Conservation (phyloP, 2,329 filamentous ascomycete genomes). For the Hymenoscyphus salicellus region DNA sequence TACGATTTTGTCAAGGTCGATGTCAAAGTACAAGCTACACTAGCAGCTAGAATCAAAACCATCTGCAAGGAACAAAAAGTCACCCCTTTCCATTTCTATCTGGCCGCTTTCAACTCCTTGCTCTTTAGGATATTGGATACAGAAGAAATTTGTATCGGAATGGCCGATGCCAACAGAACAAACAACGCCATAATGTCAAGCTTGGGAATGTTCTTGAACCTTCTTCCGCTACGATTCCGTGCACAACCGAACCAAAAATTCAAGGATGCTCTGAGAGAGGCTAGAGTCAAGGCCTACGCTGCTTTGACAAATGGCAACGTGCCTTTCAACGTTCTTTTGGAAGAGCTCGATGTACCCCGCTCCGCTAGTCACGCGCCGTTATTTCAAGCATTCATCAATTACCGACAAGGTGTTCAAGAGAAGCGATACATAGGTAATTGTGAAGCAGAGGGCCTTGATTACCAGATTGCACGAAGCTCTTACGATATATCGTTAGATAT, state of each 20-base stretch:
- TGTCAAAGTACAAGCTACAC: not conserved
- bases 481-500: slow-evolving; percentile 22
- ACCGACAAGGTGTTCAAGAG: slow-evolving; percentile 13
- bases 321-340: slow-evolving; percentile 49
- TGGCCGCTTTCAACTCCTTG: slow-evolving; percentile 39
- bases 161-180: slow-evolving; percentile 44
- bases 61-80: slow-evolving; percentile 26
- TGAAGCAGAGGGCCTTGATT: slow-evolving; percentile 2
- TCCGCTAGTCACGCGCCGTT: slow-evolving; percentile 43
- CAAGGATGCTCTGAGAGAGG: slow-evolving; percentile 20
- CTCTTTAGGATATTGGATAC: slow-evolving; percentile 18
- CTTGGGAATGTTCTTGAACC: slow-evolving; percentile 39
- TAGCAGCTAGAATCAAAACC: slow-evolving; percentile 5
- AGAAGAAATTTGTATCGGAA: slow-evolving; percentile 41
- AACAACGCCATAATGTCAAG: slow-evolving; percentile 36
- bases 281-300: slow-evolving; percentile 31
- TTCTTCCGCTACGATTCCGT: slow-evolving; percentile 21
- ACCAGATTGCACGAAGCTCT: slow-evolving; percentile 5
- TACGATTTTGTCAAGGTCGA: slow-evolving; percentile 5
- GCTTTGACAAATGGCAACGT: slow-evolving; percentile 44
- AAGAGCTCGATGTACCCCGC: slow-evolving; percentile 42
- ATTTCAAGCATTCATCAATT: slow-evolving; percentile 42
- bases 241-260: slow-evolving; percentile 23
- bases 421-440: slow-evolving; percentile 6
- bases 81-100: slow-evolving; percentile 47